Base-by-base conservation (phyloP, 2,329 filamentous ascomycete genomes). In the Pseudocercospora crystallina region DNA sequence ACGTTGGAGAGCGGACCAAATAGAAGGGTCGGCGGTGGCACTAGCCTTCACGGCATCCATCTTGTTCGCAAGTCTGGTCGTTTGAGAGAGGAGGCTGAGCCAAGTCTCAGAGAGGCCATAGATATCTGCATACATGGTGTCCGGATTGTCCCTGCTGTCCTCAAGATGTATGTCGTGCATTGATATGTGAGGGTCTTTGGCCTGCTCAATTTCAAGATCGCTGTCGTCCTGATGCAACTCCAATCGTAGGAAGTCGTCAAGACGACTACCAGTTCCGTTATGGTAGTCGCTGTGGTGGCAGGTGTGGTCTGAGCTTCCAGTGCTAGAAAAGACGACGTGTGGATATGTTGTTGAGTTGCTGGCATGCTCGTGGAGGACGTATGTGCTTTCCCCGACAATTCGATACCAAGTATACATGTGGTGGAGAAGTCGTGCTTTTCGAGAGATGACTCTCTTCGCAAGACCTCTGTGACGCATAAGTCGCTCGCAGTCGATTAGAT, bases 51-150 rank as follows among this genome's bases (percentile, higher is more conserved):
- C 33, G 2, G 40, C 42, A 33, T 42, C 42, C 32, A 49, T 44
- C 30, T 44, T 39, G 31, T 51, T 75, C 11, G 72, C 73, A 10
- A 76, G 59, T 26, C 72, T 62, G 1, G 72, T 74, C 1, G 72
- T 73, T 49, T 74, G 72, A 1, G 73, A 75, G 11, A 76, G 62
- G 2, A 74, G 62, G 31, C 70, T 73, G 2, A 75, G 63, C 71
- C 72, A 75, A 11, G 70, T 73, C 43, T 75, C 73, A 0, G 71
- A 65, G 10, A 75, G 70, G 2, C 72, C 71, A 43, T 75, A 75
- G 7, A 75, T 67, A 26, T 73, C 64, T 36, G 65, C 65, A 51
- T 72, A 73, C 20, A 73, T 64, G 0, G 68, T 71, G 3, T 66
- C 62, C 9, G 62, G 59, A 32, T 64, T 68, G 7, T 60, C 63